Evolutionary conservation across 177 flowering plant species (phyloP).

Genomic region (Vitis hybrid): DNA sequence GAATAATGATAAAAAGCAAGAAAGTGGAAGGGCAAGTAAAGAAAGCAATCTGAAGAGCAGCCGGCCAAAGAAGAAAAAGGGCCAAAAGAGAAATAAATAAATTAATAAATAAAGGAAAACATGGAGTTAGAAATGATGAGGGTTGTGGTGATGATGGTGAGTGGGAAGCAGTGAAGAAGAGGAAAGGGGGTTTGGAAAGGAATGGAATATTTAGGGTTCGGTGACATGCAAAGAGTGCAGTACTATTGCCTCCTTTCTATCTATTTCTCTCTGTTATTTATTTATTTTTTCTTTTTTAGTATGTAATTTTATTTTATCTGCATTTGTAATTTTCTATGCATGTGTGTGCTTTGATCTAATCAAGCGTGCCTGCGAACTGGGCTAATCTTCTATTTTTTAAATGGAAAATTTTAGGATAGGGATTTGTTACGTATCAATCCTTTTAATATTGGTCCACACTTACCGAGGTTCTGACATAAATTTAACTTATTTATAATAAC

Average conservation of each 20-base stretch:
- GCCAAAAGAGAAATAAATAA: background rate
- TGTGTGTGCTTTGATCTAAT: slow-evolving; percentile 18
- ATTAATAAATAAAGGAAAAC: background rate
- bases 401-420: too few species aligned
- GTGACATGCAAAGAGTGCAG: slow-evolving; percentile 45
- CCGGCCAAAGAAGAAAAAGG: slow-evolving; percentile 14
- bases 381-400: background rate
- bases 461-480: too few species aligned
- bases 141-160: slow-evolving; percentile 27
- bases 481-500: too few species aligned
- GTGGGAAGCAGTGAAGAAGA: slow-evolving; percentile 28
- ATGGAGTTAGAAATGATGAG: slow-evolving; percentile 34
- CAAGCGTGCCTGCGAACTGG: slow-evolving; percentile 24
- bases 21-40: slow-evolving; percentile 14
- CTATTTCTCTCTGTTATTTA: background rate
- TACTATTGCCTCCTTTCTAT: background rate
- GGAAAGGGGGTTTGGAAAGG: slow-evolving; percentile 8
- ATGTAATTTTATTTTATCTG: background rate
- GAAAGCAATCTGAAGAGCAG: slow-evolving; percentile 13
- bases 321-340: slow-evolving; percentile 16
- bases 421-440: too few species aligned
- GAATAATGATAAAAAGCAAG: slow-evolving; percentile 22
- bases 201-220: slow-evolving; percentile 49
- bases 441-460: too few species aligned
- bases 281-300: background rate